Evolutionary conservation across 2,329 filamentous ascomycete species (phyloP).

Genomic region (Allantophomopsis cytisporea): DNA sequence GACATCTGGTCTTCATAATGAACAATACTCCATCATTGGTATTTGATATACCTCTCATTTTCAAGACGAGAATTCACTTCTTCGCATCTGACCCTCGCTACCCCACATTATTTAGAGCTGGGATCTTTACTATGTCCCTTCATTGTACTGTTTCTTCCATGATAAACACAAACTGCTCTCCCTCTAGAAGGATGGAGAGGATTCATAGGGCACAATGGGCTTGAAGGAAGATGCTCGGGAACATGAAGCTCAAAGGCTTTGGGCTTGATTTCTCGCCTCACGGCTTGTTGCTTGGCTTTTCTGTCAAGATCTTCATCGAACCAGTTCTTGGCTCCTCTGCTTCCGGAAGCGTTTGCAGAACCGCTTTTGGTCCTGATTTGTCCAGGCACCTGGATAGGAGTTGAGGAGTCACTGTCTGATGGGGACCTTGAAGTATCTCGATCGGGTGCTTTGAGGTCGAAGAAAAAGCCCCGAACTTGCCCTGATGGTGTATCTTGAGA

Average conservation of each 20-base stretch:
- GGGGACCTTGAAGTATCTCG: neutral
- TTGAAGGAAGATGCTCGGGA: conserved; percentile 28
- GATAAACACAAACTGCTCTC: conserved; percentile 25
- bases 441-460: conserved; percentile 8
- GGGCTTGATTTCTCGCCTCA: neutral
- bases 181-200: conserved; percentile 22
- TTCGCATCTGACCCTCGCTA: too few species aligned
- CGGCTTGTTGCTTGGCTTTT: neutral
- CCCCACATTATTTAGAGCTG: too few species aligned
- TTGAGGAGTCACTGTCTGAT: neutral
- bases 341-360: too few species aligned
- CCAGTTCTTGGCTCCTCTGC: neutral
- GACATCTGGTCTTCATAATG: too few species aligned
- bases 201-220: conserved; percentile 27
- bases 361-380: neutral
- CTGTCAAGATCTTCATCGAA: neutral
- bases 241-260: conserved; percentile 20
- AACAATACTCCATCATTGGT: too few species aligned
- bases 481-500: conserved; percentile 5
- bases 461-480: conserved; percentile 12
- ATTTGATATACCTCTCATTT: too few species aligned
- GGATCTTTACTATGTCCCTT: neutral
- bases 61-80: too few species aligned
- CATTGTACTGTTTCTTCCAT: conserved; percentile 16
- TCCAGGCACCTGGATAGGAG: neutral